These are phyloP conservation scores for Francoa sonchifolia DNA, from an alignment of 441 rosid species.

Conservation along the genomic window DNA sequence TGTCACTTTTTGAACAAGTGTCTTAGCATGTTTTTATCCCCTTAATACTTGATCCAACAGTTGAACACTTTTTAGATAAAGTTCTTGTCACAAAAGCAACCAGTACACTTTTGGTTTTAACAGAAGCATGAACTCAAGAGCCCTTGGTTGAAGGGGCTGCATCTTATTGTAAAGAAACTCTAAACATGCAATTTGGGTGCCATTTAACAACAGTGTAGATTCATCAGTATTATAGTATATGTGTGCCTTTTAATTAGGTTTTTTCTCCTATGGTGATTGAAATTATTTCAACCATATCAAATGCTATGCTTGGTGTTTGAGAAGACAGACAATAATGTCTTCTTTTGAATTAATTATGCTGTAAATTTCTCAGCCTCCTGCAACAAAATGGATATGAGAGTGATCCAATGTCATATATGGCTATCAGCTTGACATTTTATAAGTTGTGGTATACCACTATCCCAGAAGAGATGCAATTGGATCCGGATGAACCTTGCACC, in stretches of 20 bases:
- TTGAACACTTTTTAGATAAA: too few relatives aligned
- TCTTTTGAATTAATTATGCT: constrained; percentile 7
- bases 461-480: constrained; percentile 30
- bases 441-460: constrained; percentile 49
- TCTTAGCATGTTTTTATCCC: neutral
- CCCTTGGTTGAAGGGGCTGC: too few relatives aligned
- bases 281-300: neutral
- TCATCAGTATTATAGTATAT: too few relatives aligned
- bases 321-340: neutral
- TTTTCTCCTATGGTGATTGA: neutral
- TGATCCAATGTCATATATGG: constrained; percentile 38
- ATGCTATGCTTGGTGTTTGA: neutral
- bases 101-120: too few relatives aligned
- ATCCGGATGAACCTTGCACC: constrained; percentile 13
- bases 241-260: too few relatives aligned
- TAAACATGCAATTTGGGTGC: too few relatives aligned
- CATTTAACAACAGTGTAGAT: too few relatives aligned
- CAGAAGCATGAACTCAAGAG: too few relatives aligned
- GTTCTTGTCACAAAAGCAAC: too few relatives aligned
- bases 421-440: constrained; percentile 51
- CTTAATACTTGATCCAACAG: neutral
- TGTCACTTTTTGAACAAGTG: neutral
- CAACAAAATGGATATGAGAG: constrained; percentile 36
- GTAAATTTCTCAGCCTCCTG: constrained; percentile 36
- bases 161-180: too few relatives aligned